Evolutionary conservation across 2,329 filamentous ascomycete genomes (phyloP), one percentile per base, ranked within the genome.

Genomic region (Stromatinia cepivora): DNA sequence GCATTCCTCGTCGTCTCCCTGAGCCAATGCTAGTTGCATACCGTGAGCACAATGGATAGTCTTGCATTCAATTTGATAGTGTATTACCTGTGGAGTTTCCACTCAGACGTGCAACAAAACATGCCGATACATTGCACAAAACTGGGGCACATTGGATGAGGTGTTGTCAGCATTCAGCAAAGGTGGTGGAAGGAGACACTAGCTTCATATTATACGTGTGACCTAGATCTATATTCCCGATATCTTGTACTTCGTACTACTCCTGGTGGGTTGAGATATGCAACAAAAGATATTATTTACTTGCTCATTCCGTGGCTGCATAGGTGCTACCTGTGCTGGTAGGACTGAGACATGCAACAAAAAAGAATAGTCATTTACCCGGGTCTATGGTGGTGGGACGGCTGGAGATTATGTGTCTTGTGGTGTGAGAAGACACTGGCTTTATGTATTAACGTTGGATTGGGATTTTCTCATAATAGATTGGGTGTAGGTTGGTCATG

Each of bases 271-370:
- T 34, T 28, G 46, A 52, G 59, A 63, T 9, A n/a, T 52, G 46
- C 59, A 50, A 52, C 46, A 63, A 28, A 52, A 50, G 46, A 52
- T 36, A 36, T 17, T 22, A 20, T 7, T 52, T n/a, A 39, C 15
- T 36, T 39, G 13, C 31, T 7, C 22, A 36, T 25, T 4, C 0
- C 5, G 31, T 39, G 46, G 46, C 59, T 63, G 46, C 46, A 39
- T 52, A 8, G 15, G 59, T 63, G 11, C 59, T 52, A 63, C 59
- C 9, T 13, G 0, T 20, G 59, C 3, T 39, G 42, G 31, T 63
- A 52, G 45, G 59, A 63, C 46, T 39, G 6, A 63, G 59, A 52
- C 8, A 17, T 63, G 61, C 61, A 63, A 63, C 61, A 63, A 63
- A 36, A 62, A 34, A 28, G 46, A 4, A 13, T 17, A 22, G 1